Evolutionary conservation across 164 flowering plant species (phyloP).

Genomic region (Houttuynia cordata): DNA sequence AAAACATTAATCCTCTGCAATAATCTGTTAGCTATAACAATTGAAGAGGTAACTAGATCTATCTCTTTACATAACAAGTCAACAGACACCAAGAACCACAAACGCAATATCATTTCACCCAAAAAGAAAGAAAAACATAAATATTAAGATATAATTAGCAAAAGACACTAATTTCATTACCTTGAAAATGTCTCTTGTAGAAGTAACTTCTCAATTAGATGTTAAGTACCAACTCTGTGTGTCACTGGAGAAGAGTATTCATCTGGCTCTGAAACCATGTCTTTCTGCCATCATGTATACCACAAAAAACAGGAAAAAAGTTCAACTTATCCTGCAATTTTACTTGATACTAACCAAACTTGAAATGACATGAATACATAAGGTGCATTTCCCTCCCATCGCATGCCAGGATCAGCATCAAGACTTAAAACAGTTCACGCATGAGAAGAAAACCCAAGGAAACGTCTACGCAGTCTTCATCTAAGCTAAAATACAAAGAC

Average conservation of each 20-base stretch:
- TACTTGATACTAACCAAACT: background rate
- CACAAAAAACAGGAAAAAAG: background rate
- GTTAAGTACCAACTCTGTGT: slow-evolving; percentile 12
- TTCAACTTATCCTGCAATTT: background rate
- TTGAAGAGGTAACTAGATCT: no score
- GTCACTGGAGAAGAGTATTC: background rate
- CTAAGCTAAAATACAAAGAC: background rate
- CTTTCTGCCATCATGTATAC: background rate
- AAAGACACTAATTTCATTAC: slow-evolving; percentile 5
- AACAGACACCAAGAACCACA: background rate
- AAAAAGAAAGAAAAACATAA: background rate
- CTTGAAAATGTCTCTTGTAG: slow-evolving; percentile 18
- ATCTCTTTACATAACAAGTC: no score
- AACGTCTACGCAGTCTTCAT: no score
- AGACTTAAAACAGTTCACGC: background rate
- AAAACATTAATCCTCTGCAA: no score
- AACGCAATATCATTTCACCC: background rate
- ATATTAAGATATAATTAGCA: background rate
- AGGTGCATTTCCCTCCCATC: background rate
- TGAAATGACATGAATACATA: background rate
- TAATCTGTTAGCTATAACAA: no score
- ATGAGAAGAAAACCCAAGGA: background rate
- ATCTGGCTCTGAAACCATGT: background rate
- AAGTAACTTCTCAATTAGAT: slow-evolving; percentile 14
- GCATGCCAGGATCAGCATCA: background rate